Conservation (phyloP, 306 rosid genomes). For the Cucumis hystrix region DNA sequence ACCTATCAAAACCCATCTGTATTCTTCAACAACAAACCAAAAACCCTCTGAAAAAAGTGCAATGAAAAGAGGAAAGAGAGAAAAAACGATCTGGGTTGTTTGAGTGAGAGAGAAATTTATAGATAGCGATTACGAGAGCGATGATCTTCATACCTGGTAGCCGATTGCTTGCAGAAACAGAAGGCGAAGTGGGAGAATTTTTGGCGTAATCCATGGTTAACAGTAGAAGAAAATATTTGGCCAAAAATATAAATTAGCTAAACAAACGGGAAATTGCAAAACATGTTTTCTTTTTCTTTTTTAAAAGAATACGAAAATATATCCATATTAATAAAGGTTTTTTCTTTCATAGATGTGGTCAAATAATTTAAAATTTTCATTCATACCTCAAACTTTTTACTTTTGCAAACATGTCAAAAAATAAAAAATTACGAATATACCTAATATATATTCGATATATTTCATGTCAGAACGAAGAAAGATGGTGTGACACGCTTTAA, state of each 20-base stretch:
- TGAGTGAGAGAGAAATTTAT: neutral
- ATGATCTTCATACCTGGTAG: neutral
- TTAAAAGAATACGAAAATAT: no score
- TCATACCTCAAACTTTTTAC: no score
- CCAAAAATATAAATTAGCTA: neutral
- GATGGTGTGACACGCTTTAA: no score
- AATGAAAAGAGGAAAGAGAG: neutral
- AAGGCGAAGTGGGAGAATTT: neutral
- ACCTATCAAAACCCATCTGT: neutral
- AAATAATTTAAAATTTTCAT: no score
- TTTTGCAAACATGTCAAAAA: no score
- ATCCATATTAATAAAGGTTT: no score
- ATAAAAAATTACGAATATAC: no score
- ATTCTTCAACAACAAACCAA: neutral
- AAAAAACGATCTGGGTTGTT: neutral
- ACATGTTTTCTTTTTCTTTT: no score
- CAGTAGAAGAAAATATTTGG: neutral
- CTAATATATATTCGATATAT: no score
- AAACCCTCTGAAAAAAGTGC: neutral
- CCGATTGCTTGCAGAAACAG: neutral
- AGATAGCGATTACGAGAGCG: neutral
- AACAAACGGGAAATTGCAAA: neutral
- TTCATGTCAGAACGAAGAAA: no score
- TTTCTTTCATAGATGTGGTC: no score
- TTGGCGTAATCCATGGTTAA: neutral